Evolutionary conservation across 139 green algal genomes (phyloP), one percentile per base, ranked within the genome.

Genomic region (Chlamydomonas eustigma): DNA sequence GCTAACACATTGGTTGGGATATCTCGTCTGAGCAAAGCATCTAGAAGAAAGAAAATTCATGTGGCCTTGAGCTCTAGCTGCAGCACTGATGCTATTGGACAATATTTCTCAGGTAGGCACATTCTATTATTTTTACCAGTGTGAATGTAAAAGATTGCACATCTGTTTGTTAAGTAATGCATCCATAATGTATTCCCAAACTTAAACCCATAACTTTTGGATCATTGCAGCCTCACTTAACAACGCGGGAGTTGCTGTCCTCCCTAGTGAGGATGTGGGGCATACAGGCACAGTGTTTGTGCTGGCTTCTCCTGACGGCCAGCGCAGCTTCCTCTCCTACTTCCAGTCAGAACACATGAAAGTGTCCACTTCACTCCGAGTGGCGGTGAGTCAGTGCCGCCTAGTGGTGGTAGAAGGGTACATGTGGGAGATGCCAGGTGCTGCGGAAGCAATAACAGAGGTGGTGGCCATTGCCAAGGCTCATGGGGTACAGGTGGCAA

Each of bases 311-410:
- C 85, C 87, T 1, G 94, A 98, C 76, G 94, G 93, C 4, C 90
- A 97, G 81, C 85, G 94, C 35, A 94, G 89, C 38, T 97, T 98
- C 83, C 84, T 97, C 25, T 91, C 88, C 1, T 96, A 94, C 82
- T 87, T 90, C 50, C 77, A 81, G 44, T 79, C 38, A 22, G 80
- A 77, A 52, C 44, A 44, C 4, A 30, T 86, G 51, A 35, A 76
- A 31, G 37, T 70, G 33, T 69, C 74, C 3, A 74, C 69, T 32
- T 68, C 81, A 2, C 70, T 95, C 32, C 73, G 85, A 36, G 64
- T 70, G 0, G 85, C 90, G 24, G 88, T 97, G 32, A 50, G 31
- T 22, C 30, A 32, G 6, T 39, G 33, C 31, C 18, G 25, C 25
- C 37, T 64, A 6, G 37, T 64, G 37, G 25, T 32, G 4, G 51